Evolutionary conservation across 2,329 filamentous ascomycete genomes (phyloP).

Genomic region (Microascus cirrosus): DNA sequence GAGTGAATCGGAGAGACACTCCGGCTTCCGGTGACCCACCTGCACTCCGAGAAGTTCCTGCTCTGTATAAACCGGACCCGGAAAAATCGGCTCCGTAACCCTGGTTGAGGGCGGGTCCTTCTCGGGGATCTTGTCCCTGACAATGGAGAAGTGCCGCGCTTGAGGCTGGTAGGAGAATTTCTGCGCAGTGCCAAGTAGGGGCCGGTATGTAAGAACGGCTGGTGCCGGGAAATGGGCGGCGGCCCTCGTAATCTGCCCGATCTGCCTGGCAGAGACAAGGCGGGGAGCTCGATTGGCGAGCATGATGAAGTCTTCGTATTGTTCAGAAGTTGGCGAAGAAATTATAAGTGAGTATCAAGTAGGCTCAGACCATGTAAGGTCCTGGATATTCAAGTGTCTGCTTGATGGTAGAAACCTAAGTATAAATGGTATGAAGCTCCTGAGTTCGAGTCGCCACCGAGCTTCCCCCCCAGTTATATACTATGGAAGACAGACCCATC

Average conservation of each 20-base stretch:
- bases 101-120: slow-evolving; percentile 51
- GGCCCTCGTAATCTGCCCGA: background rate
- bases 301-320: slow-evolving; percentile 2
- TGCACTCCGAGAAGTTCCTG: slow-evolving; percentile 66
- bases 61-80: slow-evolving; percentile 62
- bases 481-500: background rate
- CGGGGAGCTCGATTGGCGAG: slow-evolving; percentile 4
- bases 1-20: slow-evolving; percentile 63
- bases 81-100: slow-evolving; percentile 55
- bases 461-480: background rate
- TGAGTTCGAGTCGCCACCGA: too few species aligned
- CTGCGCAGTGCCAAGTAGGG: background rate
- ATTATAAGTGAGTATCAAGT: background rate
- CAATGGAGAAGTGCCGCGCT: slow-evolving; percentile 38
- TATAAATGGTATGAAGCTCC: too few species aligned
- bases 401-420: too few species aligned
- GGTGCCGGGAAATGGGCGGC: background rate
- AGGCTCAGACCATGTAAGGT: background rate
- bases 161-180: slow-evolving; percentile 12
- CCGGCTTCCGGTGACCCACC: slow-evolving; percentile 66
- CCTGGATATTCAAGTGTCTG: background rate
- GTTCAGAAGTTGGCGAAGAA: background rate
- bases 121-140: slow-evolving; percentile 33
- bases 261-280: slow-evolving; percentile 4
- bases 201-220: background rate